phyloP scores from a whole-genome alignment of 768 basidiomycete species.

The Boletus pseudo-olivaceus region DNA sequence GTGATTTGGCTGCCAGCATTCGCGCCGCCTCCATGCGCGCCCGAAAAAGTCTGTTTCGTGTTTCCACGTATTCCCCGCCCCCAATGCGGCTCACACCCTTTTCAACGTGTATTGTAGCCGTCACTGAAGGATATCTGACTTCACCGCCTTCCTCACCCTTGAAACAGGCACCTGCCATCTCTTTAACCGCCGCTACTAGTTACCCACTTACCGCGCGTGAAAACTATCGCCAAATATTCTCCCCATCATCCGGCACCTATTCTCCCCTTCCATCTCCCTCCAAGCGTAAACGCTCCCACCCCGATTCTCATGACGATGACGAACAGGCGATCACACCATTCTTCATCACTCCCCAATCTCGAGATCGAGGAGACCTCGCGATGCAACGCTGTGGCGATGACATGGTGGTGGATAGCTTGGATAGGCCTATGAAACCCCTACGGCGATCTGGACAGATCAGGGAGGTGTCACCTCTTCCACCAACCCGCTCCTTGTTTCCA shows the following conservation, averaged over 20 bases:
- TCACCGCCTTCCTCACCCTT: slow-evolving; percentile 33
- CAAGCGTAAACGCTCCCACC: slow-evolving; percentile 34
- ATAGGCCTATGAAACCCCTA: slow-evolving; percentile 36
- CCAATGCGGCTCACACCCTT: slow-evolving; percentile 29
- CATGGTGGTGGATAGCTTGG: slow-evolving; percentile 23
- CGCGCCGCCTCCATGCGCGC: slow-evolving; percentile 56
- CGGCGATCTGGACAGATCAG: slow-evolving; percentile 32
- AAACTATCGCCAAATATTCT: slow-evolving; percentile 48
- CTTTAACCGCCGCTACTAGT: slow-evolving; percentile 15
- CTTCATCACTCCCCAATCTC: slow-evolving; percentile 20
- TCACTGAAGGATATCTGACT: slow-evolving; percentile 59
- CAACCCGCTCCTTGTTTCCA: slow-evolving; percentile 22
- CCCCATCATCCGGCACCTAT: slow-evolving; percentile 33
- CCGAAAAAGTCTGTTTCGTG: slow-evolving; percentile 50
- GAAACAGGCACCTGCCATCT: slow-evolving; percentile 26
- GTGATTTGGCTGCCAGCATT: slow-evolving; percentile 52
- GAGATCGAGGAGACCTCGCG: slow-evolving; percentile 21
- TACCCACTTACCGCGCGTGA: slow-evolving; percentile 59
- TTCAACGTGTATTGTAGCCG: slow-evolving; percentile 40
- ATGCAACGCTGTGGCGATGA: slow-evolving; percentile 26
- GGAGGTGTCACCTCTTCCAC: slow-evolving; percentile 25
- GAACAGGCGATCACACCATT: slow-evolving; percentile 14
- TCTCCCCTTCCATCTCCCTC: slow-evolving; percentile 31
- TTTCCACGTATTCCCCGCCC: slow-evolving; percentile 16
- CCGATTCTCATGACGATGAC: slow-evolving; percentile 21